A percentile compares a stretch with the other conserved stretches of the same genome.
Conservation (phyloP, 768 basidiomycete species). For the Lentinus brumalis region DNA sequence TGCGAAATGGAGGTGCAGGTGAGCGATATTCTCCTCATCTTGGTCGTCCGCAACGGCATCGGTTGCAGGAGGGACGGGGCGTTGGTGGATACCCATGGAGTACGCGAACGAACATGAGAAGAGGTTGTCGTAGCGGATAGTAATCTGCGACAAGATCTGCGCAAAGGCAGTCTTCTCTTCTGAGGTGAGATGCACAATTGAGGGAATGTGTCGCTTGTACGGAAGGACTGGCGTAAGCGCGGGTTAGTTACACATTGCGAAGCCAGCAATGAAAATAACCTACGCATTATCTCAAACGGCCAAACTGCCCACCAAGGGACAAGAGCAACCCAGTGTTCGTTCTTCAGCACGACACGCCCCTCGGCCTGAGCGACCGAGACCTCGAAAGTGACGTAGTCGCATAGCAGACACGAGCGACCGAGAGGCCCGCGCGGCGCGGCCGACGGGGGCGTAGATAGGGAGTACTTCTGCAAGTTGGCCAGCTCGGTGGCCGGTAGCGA, state of each 20-base stretch:
- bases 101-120: constrained; percentile 90
- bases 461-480: constrained; percentile 53
- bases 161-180: constrained; percentile 70
- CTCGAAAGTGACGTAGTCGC: constrained; percentile 79
- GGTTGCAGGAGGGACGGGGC: constrained; percentile 53
- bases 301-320: constrained; percentile 97
- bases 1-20: constrained; percentile 85
- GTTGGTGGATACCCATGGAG: constrained; percentile 93
- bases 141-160: constrained; percentile 61
- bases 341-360: constrained; percentile 68
- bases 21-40: constrained; percentile 58
- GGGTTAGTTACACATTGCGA: neutral
- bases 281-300: constrained; percentile 86
- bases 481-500: constrained; percentile 71
- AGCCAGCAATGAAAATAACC: neutral
- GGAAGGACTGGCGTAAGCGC: constrained; percentile 58
- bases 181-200: constrained; percentile 57
- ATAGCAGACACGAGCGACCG: constrained; percentile 69
- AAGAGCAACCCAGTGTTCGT: constrained; percentile 78
- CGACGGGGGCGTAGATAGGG: constrained; percentile 37
- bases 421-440: constrained; percentile 55
- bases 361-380: constrained; percentile 40
- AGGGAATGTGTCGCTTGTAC: constrained; percentile 75
- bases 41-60: constrained; percentile 31
- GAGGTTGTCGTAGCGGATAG: constrained; percentile 74